phyloP scores from a whole-genome alignment of 495 filamentous ascomycete species.

The Neurospora sp. region DNA sequence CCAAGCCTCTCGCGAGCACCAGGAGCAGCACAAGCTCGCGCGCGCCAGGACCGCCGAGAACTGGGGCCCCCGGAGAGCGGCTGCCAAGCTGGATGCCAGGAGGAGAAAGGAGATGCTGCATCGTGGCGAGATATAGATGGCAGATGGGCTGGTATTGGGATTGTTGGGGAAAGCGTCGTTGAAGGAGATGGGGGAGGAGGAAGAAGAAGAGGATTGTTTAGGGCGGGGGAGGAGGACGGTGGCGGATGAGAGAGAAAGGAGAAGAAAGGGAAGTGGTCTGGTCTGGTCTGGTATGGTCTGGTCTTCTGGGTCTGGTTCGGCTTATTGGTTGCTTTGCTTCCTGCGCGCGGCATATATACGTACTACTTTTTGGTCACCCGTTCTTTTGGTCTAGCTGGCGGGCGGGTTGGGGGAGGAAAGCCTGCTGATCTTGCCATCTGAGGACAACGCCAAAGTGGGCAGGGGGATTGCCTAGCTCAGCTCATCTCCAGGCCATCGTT shows the following conservation, averaged over 20 bases:
- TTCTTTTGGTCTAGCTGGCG: background rate
- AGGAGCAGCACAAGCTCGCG: constrained; percentile 24
- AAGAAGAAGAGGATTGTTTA: background rate
- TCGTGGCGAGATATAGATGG: constrained; percentile 34
- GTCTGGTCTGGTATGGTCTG: background rate
- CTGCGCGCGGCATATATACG: background rate
- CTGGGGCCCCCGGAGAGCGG: constrained; percentile 63
- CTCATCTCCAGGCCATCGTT: background rate
- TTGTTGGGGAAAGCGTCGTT: background rate
- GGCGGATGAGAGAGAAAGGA: background rate
- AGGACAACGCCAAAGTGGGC: background rate
- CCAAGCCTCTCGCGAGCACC: constrained; percentile 29
- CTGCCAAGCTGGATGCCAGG: constrained; percentile 63
- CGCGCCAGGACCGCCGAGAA: constrained; percentile 51
- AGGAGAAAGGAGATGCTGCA: constrained; percentile 54
- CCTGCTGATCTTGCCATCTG: background rate
- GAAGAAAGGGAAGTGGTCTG: background rate
- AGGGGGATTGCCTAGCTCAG: background rate
- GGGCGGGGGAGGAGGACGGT: background rate
- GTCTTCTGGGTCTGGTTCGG: background rate
- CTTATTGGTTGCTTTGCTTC: background rate
- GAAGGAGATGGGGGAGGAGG: background rate
- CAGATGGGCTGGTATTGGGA: constrained; percentile 1
- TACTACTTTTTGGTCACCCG: background rate
- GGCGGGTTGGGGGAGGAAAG: background rate